Percentiles rank a stretch among this genome's conserved stretches.
These are phyloP conservation scores for Rhizopogon vesiculosus DNA, from an alignment of 768 basidiomycete species.

Conservation along the genomic window DNA sequence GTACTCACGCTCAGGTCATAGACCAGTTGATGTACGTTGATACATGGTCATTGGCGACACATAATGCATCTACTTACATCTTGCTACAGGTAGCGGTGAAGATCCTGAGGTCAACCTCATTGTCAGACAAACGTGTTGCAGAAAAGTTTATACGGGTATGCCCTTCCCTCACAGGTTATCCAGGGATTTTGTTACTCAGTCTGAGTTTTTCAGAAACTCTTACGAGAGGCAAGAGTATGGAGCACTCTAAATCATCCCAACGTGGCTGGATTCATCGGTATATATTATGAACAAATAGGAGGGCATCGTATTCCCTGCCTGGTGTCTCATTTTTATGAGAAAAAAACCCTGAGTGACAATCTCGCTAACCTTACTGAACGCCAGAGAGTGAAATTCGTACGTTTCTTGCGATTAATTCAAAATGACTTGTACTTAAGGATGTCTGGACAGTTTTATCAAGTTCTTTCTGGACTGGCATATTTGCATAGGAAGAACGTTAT, in stretches of 20 bases:
- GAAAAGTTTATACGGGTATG: background rate
- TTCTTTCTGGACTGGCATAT: constrained; percentile 18
- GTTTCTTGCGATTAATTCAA: background rate
- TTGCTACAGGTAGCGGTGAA: background rate
- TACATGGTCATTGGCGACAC: background rate
- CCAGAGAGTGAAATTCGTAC: constrained; percentile 19
- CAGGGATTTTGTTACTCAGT: background rate
- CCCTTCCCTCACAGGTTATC: background rate
- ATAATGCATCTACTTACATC: background rate
- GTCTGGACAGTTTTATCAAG: constrained; percentile 13
- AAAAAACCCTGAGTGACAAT: constrained; percentile 15
- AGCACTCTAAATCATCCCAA: constrained; percentile 16
- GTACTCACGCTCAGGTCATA: background rate
- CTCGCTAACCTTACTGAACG: constrained; percentile 5
- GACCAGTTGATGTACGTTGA: background rate
- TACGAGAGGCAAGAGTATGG: constrained; percentile 25
- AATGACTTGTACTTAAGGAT: background rate
- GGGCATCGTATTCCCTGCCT: constrained; percentile 14
- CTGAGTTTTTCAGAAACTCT: constrained; percentile 16
- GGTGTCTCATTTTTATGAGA: constrained; percentile 23
- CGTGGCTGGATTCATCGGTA: constrained; percentile 21
- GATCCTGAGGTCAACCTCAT: background rate
- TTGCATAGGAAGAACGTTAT: constrained; percentile 19
- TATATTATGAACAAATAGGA: constrained; percentile 11
- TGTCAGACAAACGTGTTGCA: background rate